Evolutionary conservation across 2,329 filamentous ascomycete genomes (phyloP).

Genomic region (Trichoderma sp.): DNA sequence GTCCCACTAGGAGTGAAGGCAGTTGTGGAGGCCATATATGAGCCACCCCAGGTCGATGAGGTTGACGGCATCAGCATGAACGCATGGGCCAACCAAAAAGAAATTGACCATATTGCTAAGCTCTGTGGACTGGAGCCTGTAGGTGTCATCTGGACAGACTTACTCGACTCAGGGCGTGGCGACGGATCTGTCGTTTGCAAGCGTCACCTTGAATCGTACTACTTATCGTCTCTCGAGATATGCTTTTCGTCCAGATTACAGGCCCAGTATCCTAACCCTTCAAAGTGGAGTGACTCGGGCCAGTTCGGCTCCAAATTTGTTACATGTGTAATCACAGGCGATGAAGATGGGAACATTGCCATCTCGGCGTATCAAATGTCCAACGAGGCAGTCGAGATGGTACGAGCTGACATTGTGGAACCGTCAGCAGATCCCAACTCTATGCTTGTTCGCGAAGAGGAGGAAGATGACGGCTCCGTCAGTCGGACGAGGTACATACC

Average conservation of each 20-base stretch:
- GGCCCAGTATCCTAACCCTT: slow-evolving; percentile 81
- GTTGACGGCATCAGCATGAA: slow-evolving; percentile 81
- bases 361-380: slow-evolving; percentile 94
- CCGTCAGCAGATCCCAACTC: slow-evolving; percentile 88
- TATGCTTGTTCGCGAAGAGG: slow-evolving; percentile 92
- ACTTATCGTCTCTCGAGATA: slow-evolving; percentile 87
- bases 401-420: slow-evolving; percentile 89
- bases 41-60: slow-evolving; percentile 88
- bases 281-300: slow-evolving; percentile 96
- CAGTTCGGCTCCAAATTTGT: slow-evolving; percentile 95
- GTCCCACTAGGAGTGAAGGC: slow-evolving; percentile 94
- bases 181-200: slow-evolving; percentile 92
- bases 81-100: slow-evolving; percentile 80
- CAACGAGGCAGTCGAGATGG: slow-evolving; percentile 96
- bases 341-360: slow-evolving; percentile 81
- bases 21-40: slow-evolving; percentile 94
- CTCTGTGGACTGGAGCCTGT: slow-evolving; percentile 84
- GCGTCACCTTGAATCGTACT: slow-evolving; percentile 92
- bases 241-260: slow-evolving; percentile 86
- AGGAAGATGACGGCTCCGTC: slow-evolving; percentile 70
- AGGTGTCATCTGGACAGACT: slow-evolving; percentile 92
- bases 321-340: slow-evolving; percentile 92
- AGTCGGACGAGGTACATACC: slow-evolving; percentile 85
- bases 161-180: slow-evolving; percentile 75
- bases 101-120: slow-evolving; percentile 75